Conservation (phyloP, 164 flowering plant genomes). For the Nelumbo lutea region DNA sequence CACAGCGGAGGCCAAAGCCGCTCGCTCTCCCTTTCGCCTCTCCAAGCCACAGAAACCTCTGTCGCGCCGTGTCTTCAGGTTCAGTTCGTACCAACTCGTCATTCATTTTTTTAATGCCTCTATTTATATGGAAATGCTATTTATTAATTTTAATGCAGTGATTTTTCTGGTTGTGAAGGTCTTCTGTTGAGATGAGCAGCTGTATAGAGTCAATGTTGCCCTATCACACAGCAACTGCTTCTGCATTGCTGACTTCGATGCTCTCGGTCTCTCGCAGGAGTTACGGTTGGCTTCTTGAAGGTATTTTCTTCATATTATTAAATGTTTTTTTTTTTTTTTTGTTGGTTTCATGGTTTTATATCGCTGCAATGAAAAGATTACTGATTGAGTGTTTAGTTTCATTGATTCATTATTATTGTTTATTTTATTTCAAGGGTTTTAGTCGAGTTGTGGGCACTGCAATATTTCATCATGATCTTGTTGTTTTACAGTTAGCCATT, state of each 20-base stretch:
- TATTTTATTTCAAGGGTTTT: too few relatives aligned
- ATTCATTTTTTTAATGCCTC: too few relatives aligned
- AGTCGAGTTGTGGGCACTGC: too few relatives aligned
- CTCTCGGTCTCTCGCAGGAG: slow-evolving; percentile 58
- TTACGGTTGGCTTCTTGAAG: slow-evolving; percentile 71
- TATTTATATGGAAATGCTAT: too few relatives aligned
- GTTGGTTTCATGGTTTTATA: neutral
- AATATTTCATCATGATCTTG: too few relatives aligned
- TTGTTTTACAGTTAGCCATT: too few relatives aligned
- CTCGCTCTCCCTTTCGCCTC: slow-evolving; percentile 41
- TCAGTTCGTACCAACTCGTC: neutral
- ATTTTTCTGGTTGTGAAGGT: slow-evolving; percentile 24
- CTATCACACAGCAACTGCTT: slow-evolving; percentile 79
- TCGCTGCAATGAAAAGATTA: too few relatives aligned
- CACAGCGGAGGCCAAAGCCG: slow-evolving; percentile 30
- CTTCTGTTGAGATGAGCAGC: slow-evolving; percentile 75
- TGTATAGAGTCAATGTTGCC: slow-evolving; percentile 69
- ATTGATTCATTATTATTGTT: too few relatives aligned
- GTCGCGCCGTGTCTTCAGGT: slow-evolving; percentile 58
- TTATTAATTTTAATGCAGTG: too few relatives aligned
- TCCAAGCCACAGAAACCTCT: slow-evolving; percentile 36
- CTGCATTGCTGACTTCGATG: slow-evolving; percentile 79
- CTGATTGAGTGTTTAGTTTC: too few relatives aligned
- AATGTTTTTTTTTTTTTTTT: neutral
- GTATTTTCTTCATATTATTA: slow-evolving; percentile 20